Conservation (phyloP, 306 rosid species). For the Crotalaria pallida region DNA sequence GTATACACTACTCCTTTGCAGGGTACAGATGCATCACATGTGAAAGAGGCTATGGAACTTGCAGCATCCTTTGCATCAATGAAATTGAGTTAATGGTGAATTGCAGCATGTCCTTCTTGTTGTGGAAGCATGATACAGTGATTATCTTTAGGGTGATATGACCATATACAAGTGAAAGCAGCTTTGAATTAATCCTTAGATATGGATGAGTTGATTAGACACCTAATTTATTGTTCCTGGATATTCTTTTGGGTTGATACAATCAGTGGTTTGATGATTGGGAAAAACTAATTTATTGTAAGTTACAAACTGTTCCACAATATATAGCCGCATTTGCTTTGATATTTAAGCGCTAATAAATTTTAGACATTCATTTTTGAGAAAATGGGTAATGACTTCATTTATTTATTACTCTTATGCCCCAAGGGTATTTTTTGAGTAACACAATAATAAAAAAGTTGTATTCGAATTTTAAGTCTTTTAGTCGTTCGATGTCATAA, state of each 20-base stretch:
- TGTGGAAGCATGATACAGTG: neutral
- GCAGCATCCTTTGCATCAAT: conserved; percentile 64
- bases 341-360: neutral
- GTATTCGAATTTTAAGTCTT: no score
- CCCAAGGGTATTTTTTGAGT: no score
- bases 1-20: conserved; percentile 25
- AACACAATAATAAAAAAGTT: no score
- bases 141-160: neutral
- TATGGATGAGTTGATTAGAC: neutral
- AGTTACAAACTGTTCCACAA: neutral
- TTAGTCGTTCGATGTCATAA: no score
- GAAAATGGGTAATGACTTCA: no score
- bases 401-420: no score
- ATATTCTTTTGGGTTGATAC: neutral
- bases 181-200: conserved; percentile 1
- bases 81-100: conserved; percentile 46
- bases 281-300: neutral
- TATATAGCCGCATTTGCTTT: neutral
- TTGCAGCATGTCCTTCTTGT: conserved; percentile 7
- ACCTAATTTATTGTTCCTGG: neutral
- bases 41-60: conserved; percentile 70
- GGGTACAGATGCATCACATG: conserved; percentile 79
- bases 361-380: no score
- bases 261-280: neutral
- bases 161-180: neutral